These are phyloP conservation scores for Chenopodium berlandieri DNA, from an alignment of 148 eudicot species.

Conservation along the genomic window DNA sequence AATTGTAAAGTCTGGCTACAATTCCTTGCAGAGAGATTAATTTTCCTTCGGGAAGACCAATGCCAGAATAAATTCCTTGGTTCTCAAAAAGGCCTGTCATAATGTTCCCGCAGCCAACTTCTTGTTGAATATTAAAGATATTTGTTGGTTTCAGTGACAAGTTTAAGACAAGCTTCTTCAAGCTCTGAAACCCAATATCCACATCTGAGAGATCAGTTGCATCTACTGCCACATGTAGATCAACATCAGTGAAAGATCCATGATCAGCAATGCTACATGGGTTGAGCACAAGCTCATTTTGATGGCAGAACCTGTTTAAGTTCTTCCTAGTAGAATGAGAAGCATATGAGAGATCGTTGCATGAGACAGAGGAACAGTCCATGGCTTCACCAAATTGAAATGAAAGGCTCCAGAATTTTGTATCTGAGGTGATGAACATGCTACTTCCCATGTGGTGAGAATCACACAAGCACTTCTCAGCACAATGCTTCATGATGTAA, in stretches of 20 bases:
- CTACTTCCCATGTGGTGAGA: constrained; percentile 32
- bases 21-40: constrained; percentile 65
- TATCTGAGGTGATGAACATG: constrained; percentile 38
- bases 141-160: constrained; percentile 28
- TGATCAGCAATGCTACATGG: constrained; percentile 23
- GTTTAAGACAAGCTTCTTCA: constrained; percentile 29
- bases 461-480: constrained; percentile 49
- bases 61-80: constrained; percentile 29
- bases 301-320: constrained; percentile 21
- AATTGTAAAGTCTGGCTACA: constrained; percentile 50
- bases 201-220: constrained; percentile 30
- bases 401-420: constrained; percentile 49
- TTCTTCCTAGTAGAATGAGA: constrained; percentile 23
- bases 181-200: constrained; percentile 33
- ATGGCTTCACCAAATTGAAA: constrained; percentile 42
- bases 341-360: constrained; percentile 22
- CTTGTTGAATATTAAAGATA: constrained; percentile 19
- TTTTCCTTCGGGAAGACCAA: constrained; percentile 56
- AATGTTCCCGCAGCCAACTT: constrained; percentile 20
- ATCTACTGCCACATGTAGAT: constrained; percentile 42
- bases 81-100: constrained; percentile 22
- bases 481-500: constrained; percentile 59
- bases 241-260: constrained; percentile 48
- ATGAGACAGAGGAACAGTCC: constrained; percentile 25
- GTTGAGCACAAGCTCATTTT: constrained; percentile 34